Evolutionary conservation across 225 moss, liverwort and hornwort species (phyloP), one percentile per base, ranked within the genome.

Genomic region (Pseudoscleropodium purum): DNA sequence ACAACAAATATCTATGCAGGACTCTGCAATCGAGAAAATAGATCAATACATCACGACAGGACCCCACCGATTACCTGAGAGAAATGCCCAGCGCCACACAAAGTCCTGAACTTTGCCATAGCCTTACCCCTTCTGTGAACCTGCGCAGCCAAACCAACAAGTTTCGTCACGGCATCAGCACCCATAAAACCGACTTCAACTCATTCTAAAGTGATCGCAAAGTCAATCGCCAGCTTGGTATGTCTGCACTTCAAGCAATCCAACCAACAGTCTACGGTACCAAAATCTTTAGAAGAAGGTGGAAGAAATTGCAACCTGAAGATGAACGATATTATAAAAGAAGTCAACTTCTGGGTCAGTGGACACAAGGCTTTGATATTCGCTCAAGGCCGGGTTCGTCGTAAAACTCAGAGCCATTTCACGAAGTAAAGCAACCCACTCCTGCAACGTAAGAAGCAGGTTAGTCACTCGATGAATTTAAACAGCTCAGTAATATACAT

Each of bases 391-490:
- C 43, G 94, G 76, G 75, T 82, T 90, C 16, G 85, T 89, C n/a
- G 93, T 61, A 73, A 95, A 96, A 80, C 81, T 91, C 75, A 94
- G 72, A 62, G 95, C 92, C 95, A 99, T 97, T 91, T 96, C 95
- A 81, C 97, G 96, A 83, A 99, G 96, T 90, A 99, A 94, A 76
- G 94, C 91, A 91, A 97, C 94, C 99, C 99, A 99, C 91, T 99
- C 99, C 95, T 96, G 93, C 90, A 91, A 61, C 51, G 34, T 43
- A 69, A 68, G 67, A 83, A 67, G 82, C 45, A 87, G 43, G 56
- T 70, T 51, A 82, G 78, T 72, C n/a, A 64, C 56, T 89, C 49
- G 51, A 51, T 43, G 41, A 64, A 65, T 76, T 47, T 2, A 69
- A 82, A 89, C 52, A 73, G 49, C 27, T 82, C 76, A 84, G 63